These are phyloP conservation scores for Sanghuangporus sanghuang DNA, from an alignment of 1,284 basidiomycete species.

Conservation along the genomic window DNA sequence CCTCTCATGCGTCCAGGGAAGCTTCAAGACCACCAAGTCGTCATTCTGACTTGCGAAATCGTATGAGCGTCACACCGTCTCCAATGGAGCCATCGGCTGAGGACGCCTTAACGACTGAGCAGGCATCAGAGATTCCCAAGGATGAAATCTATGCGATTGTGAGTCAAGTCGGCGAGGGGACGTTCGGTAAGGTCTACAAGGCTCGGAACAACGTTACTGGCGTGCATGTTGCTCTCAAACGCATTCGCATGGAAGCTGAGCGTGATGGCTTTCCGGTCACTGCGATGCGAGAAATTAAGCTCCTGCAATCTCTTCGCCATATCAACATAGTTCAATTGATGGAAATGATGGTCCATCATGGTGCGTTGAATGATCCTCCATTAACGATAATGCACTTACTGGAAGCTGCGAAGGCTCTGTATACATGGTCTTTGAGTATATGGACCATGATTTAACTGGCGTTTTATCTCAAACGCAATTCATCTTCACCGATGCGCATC, in stretches of 20 bases:
- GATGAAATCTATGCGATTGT: constrained; percentile 83
- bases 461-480: constrained; percentile 90
- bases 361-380: constrained; percentile 39
- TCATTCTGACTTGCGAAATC: background rate
- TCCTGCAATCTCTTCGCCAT: constrained; percentile 88
- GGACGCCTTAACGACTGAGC: background rate
- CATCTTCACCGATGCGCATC: constrained; percentile 77
- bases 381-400: constrained; percentile 9
- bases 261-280: constrained; percentile 98
- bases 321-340: constrained; percentile 85
- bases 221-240: constrained; percentile 85
- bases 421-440: constrained; percentile 99
- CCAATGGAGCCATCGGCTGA: background rate
- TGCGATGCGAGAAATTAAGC: constrained; percentile 98
- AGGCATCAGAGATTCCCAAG: constrained; percentile 23
- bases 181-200: constrained; percentile 99
- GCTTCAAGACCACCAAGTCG: constrained; percentile 1
- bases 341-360: constrained; percentile 98
- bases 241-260: constrained; percentile 97
- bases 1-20: background rate
- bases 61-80: background rate
- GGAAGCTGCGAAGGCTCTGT: constrained; percentile 65
- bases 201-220: constrained; percentile 79
- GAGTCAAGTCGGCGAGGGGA: constrained; percentile 96
- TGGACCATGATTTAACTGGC: constrained; percentile 98